phyloP scores from a whole-genome alignment of 129 eudicot species.

The Tagetes patula region DNA sequence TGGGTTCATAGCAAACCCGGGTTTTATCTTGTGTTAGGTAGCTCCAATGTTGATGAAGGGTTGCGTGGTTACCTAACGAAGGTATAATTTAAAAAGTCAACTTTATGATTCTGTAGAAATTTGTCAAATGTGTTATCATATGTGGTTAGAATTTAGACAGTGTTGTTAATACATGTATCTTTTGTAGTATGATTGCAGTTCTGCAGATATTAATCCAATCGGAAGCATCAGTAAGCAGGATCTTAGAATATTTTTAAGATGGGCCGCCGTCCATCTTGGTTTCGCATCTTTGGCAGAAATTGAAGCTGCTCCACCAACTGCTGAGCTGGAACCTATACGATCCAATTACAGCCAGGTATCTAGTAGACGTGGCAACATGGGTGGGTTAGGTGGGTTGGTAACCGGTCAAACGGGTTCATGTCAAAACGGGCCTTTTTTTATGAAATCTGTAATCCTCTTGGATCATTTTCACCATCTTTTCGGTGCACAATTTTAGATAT shows the following conservation, averaged over 20 bases:
- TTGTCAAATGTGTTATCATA: neutral
- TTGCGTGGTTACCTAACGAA: conserved; percentile 95
- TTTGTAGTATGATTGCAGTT: conserved; percentile 87
- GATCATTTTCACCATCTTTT: neutral
- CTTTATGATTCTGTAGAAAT: neutral
- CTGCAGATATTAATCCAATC: conserved; percentile 96
- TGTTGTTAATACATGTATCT: neutral
- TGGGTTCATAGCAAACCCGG: conserved; percentile 98
- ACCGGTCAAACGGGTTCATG: neutral
- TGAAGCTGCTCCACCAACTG: conserved; percentile 99
- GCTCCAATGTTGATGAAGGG: conserved; percentile 98
- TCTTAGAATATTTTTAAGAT: conserved; percentile 72
- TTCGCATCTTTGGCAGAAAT: conserved; percentile 83
- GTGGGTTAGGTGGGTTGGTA: neutral
- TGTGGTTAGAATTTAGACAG: neutral
- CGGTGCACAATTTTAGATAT: neutral
- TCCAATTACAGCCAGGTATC: conserved; percentile 77
- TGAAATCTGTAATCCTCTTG: neutral
- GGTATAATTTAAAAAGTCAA: conserved; percentile 38
- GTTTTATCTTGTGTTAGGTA: conserved; percentile 91
- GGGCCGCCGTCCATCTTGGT: conserved; percentile 94
- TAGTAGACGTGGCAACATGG: neutral
- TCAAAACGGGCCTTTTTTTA: neutral
- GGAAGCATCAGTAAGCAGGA: conserved; percentile 97
- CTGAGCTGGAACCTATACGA: conserved; percentile 96